Evolutionary conservation across 306 rosid species (phyloP).

Genomic region (Prunus fruticosa): DNA sequence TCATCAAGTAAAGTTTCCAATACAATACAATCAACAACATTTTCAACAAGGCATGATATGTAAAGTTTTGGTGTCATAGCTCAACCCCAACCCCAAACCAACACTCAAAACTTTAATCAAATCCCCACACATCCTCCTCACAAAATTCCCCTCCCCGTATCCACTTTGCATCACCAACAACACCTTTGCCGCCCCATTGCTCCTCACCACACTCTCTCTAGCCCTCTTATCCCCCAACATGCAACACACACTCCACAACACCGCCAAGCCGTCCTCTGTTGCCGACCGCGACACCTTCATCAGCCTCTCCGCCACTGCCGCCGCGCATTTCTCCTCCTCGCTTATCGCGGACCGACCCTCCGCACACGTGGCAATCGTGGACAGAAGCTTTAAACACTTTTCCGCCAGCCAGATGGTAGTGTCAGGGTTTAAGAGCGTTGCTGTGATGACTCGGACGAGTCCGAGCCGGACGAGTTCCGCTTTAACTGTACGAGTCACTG

Average conservation of each 20-base stretch:
- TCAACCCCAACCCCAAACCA: constrained; percentile 21
- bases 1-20: not conserved
- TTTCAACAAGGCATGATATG: constrained; percentile 46
- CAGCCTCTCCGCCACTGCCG: constrained; percentile 38
- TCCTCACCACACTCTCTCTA: constrained; percentile 38
- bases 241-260: constrained; percentile 54
- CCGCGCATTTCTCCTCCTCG: constrained; percentile 21
- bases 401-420: constrained; percentile 15
- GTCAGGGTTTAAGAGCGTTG: constrained; percentile 8
- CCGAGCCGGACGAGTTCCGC: constrained; percentile 39
- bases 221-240: constrained; percentile 37
- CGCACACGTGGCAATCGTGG: constrained; percentile 36
- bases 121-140: constrained; percentile 50
- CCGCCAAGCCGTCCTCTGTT: constrained; percentile 47
- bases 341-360: constrained; percentile 49
- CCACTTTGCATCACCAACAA: constrained; percentile 56
- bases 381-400: constrained; percentile 32
- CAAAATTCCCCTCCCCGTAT: constrained; percentile 35
- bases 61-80: constrained; percentile 43
- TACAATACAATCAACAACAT: not conserved
- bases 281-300: constrained; percentile 38
- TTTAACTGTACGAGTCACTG: constrained; percentile 38
- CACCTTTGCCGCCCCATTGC: constrained; percentile 43
- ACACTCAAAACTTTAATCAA: constrained; percentile 45
- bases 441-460: constrained; percentile 23